Evolutionary conservation across 371 early-diverging fungal species (phyloP).

Genomic region (Coemansia sp.): DNA sequence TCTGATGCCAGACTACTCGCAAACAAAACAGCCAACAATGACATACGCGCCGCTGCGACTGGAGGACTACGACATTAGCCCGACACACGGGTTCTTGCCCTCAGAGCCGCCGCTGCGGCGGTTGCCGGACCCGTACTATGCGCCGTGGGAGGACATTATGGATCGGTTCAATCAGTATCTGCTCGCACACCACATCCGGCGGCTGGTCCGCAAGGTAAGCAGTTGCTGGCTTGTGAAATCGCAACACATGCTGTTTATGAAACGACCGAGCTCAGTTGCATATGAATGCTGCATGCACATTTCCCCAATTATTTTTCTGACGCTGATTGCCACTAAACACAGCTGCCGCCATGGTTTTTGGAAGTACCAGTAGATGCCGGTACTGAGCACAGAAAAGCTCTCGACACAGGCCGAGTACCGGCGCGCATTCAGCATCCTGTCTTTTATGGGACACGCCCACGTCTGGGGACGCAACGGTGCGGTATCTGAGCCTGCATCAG

Average conservation of each 20-base stretch:
- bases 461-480: slow-evolving; percentile 86
- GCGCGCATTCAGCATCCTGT: slow-evolving; percentile 82
- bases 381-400: slow-evolving; percentile 65
- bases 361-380: slow-evolving; percentile 62
- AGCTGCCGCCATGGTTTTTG: neutral
- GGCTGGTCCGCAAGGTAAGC: slow-evolving; percentile 67
- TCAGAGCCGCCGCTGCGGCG: slow-evolving; percentile 69
- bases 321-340: neutral
- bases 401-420: slow-evolving; percentile 67
- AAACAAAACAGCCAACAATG: neutral
- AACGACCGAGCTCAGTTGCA: neutral
- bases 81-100: slow-evolving; percentile 86
- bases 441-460: slow-evolving; percentile 86
- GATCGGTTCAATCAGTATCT: slow-evolving; percentile 74
- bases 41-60: slow-evolving; percentile 50
- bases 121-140: slow-evolving; percentile 72
- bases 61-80: slow-evolving; percentile 81
- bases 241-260: neutral
- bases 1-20: slow-evolving; percentile 3
- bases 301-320: too few relatives aligned
- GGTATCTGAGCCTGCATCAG: slow-evolving; percentile 57
- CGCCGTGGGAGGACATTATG: slow-evolving; percentile 86
- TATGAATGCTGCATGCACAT: neutral
- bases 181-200: slow-evolving; percentile 74
- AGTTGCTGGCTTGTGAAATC: too few relatives aligned